Evolutionary conservation across 768 basidiomycete species (phyloP).

Genomic region (Boletus huronensis): DNA sequence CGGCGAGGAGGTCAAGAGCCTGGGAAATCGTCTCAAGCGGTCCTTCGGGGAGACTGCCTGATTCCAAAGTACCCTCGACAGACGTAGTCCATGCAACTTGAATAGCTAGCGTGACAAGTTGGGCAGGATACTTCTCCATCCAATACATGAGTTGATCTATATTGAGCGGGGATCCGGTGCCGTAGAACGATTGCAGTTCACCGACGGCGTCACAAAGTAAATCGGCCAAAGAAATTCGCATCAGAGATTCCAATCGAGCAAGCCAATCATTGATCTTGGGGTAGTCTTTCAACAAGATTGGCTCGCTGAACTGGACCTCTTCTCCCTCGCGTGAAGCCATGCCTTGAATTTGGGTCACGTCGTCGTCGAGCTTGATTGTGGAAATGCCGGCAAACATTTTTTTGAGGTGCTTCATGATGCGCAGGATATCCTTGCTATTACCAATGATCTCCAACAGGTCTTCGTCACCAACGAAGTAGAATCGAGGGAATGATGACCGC

Average conservation of each 20-base stretch:
- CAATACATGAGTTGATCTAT: slow-evolving; percentile 75
- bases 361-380: slow-evolving; percentile 83
- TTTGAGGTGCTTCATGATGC: slow-evolving; percentile 99
- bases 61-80: slow-evolving; percentile 69
- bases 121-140: slow-evolving; percentile 94
- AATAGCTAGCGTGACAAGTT: slow-evolving; percentile 91
- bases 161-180: slow-evolving; percentile 54
- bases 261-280: slow-evolving; percentile 99
- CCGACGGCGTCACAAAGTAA: slow-evolving; percentile 75
- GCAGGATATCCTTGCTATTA: slow-evolving; percentile 97
- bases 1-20: slow-evolving; percentile 92
- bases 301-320: slow-evolving; percentile 78
- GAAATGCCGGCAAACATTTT: slow-evolving; percentile 99
- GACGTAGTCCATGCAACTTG: slow-evolving; percentile 93
- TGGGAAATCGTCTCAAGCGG: slow-evolving; percentile 74
- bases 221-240: slow-evolving; percentile 85
- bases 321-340: slow-evolving; percentile 97
- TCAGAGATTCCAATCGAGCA: slow-evolving; percentile 85
- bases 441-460: slow-evolving; percentile 98
- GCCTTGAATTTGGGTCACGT: slow-evolving; percentile 81
- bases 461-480: slow-evolving; percentile 99
- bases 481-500: slow-evolving; percentile 95
- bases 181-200: slow-evolving; percentile 81
- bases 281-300: slow-evolving; percentile 86
- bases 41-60: slow-evolving; percentile 50